Conservation (phyloP, 1,284 basidiomycete genomes). For the Paramarasmius palmivorus region DNA sequence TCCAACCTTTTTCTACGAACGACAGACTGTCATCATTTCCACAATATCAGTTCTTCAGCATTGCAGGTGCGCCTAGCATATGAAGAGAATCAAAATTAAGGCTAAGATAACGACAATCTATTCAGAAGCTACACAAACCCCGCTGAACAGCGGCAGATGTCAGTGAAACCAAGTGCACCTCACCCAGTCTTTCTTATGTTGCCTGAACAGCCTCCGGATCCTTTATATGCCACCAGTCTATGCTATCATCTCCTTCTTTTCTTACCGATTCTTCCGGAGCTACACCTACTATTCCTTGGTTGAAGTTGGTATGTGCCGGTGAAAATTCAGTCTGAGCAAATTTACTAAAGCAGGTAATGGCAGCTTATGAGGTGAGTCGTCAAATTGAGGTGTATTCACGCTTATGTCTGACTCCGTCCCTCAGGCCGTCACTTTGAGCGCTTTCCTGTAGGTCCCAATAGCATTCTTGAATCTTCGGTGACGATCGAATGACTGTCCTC, state of each 20-base stretch:
- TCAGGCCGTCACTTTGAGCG: slow-evolving; percentile 75
- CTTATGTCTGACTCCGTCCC: too few species aligned
- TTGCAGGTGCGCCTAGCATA: slow-evolving; percentile 48
- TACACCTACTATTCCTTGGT: slow-evolving; percentile 84
- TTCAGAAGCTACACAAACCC: slow-evolving; percentile 66
- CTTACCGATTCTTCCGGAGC: slow-evolving; percentile 80
- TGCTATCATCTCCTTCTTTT: slow-evolving; percentile 86
- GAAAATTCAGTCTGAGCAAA: neutral
- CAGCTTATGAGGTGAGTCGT: slow-evolving; percentile 36
- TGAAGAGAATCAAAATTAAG: neutral
- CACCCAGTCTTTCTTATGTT: slow-evolving; percentile 3
- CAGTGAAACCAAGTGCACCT: slow-evolving; percentile 22
- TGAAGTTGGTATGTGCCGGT: slow-evolving; percentile 58
- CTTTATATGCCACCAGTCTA: slow-evolving; percentile 82
- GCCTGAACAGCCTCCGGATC: slow-evolving; percentile 57
- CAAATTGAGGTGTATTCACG: too few species aligned
- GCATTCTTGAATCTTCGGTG: slow-evolving; percentile 10
- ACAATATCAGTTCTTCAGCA: slow-evolving; percentile 55
- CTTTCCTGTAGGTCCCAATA: slow-evolving; percentile 63
- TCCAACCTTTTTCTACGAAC: slow-evolving; percentile 1
- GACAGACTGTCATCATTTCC: slow-evolving; percentile 64
- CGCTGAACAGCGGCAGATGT: slow-evolving; percentile 77
- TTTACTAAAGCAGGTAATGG: slow-evolving; percentile 12
- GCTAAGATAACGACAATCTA: neutral
- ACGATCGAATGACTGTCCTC: slow-evolving; percentile 20